Conservation (phyloP, 2,329 filamentous ascomycete species). For the Fusarium sp. region DNA sequence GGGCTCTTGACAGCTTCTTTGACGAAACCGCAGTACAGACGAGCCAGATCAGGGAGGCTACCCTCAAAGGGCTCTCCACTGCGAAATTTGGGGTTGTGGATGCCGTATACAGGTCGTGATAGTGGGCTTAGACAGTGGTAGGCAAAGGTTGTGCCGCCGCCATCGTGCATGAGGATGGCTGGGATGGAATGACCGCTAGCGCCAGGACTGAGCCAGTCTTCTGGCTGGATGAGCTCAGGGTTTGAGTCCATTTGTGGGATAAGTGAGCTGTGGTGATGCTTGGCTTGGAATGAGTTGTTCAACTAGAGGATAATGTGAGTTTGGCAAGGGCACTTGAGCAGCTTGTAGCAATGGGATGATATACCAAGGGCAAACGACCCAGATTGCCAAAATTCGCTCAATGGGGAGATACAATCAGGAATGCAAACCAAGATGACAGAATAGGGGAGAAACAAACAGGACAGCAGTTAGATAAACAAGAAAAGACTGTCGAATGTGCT, state of each 20-base stretch:
- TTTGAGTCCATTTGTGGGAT: slow-evolving; percentile 40
- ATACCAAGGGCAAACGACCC: slow-evolving; percentile 7
- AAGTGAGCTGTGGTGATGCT: background rate
- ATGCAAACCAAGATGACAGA: background rate
- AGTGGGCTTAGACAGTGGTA: slow-evolving; percentile 65
- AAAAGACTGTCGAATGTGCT: background rate
- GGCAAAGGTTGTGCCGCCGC: slow-evolving; percentile 68
- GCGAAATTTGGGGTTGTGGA: slow-evolving; percentile 65
- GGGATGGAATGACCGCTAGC: slow-evolving; percentile 49
- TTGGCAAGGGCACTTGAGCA: background rate
- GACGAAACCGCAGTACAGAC: slow-evolving; percentile 60
- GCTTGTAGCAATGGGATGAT: background rate
- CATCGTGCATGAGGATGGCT: slow-evolving; percentile 68
- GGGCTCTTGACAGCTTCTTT: slow-evolving; percentile 47
- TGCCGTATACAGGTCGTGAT: slow-evolving; percentile 61
- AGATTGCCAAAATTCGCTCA: slow-evolving; percentile 30
- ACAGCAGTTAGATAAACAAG: background rate
- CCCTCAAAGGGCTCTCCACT: slow-evolving; percentile 59
- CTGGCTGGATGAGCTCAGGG: slow-evolving; percentile 49
- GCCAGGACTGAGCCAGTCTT: slow-evolving; percentile 43
- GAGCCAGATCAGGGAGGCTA: slow-evolving; percentile 65
- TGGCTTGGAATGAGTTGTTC: background rate
- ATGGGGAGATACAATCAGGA: background rate
- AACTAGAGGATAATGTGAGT: background rate
- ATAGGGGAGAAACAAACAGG: background rate